These are phyloP conservation scores for Gossypium laxum DNA, from an alignment of 441 rosid genomes.

Conservation along the genomic window DNA sequence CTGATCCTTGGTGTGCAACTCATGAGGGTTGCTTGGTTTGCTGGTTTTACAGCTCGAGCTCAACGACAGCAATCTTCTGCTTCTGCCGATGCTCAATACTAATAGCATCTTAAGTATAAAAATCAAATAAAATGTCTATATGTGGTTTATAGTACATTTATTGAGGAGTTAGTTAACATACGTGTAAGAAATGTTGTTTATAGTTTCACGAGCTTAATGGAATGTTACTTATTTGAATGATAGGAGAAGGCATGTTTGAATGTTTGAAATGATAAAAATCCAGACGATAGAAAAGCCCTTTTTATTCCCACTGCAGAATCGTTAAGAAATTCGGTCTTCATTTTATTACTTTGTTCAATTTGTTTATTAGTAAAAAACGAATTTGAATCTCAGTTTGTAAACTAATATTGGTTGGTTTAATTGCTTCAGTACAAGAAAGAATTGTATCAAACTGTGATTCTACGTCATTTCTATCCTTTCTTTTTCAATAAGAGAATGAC, in stretches of 20 bases:
- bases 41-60: slow-evolving; percentile 53
- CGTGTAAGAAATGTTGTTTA: background rate
- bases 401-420: no score
- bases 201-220: background rate
- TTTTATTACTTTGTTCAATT: no score
- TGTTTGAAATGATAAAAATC: background rate
- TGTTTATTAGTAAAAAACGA: no score
- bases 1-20: slow-evolving; percentile 76
- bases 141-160: background rate
- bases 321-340: background rate
- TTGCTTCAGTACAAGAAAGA: no score
- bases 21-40: slow-evolving; percentile 95
- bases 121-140: background rate
- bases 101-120: background rate
- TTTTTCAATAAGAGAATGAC: no score
- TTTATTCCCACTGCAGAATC: no score
- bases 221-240: slow-evolving; percentile 1
- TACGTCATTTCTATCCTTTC: no score
- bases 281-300: no score
- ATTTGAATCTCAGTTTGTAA: no score
- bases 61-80: slow-evolving; percentile 19
- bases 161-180: background rate
- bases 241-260: background rate
- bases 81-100: slow-evolving; percentile 19
- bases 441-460: no score